Conservation (phyloP, 202 grass and related monocot species). For the Setaria italica region DNA sequence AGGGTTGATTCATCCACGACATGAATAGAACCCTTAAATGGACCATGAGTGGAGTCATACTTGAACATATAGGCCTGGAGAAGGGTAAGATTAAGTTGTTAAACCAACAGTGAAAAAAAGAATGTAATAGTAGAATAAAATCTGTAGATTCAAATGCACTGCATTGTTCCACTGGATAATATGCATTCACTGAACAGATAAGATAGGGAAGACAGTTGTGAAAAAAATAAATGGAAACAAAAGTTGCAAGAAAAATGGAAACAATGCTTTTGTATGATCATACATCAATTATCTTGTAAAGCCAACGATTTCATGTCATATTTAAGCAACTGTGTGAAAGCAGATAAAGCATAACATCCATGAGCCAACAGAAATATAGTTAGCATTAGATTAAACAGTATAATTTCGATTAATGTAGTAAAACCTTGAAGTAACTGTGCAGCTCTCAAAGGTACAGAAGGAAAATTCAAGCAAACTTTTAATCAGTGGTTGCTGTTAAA, state of each 20-base stretch:
- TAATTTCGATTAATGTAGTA: constrained; percentile 22
- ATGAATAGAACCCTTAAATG: constrained; percentile 83
- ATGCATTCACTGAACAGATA: constrained; percentile 4
- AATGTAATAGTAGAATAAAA: neutral
- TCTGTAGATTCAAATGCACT: neutral
- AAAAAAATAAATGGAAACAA: neutral
- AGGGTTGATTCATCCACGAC: constrained; percentile 76
- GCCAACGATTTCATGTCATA: neutral
- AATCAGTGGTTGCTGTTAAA: neutral
- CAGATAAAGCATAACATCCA: constrained; percentile 11
- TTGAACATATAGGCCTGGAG: constrained; percentile 97
- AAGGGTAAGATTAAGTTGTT: constrained; percentile 27
- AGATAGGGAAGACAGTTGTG: neutral
- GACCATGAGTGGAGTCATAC: constrained; percentile 94
- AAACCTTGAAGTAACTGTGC: neutral
- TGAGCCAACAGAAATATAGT: constrained; percentile 18
- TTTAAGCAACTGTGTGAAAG: neutral
- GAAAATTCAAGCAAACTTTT: neutral
- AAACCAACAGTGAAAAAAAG: neutral
- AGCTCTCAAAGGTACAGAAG: neutral
- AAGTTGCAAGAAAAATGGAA: neutral
- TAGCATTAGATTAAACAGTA: constrained; percentile 11
- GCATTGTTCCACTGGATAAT: neutral
- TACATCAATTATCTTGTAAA: neutral
- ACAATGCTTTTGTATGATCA: neutral